phyloP scores from a whole-genome alignment of 805 yeast species.

The Ogataea populi-albae region DNA sequence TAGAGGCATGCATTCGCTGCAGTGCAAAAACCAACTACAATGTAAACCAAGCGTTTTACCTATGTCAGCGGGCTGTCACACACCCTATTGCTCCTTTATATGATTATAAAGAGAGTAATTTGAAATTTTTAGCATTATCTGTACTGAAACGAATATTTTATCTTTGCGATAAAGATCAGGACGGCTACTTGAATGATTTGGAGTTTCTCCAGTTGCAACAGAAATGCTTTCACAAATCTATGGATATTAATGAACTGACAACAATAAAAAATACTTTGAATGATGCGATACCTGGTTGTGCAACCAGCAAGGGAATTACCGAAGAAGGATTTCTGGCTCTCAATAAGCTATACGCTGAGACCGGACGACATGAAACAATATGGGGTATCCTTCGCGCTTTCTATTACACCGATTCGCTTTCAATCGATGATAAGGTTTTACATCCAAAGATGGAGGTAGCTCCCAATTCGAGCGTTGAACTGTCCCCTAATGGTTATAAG shows the following conservation, averaged over 20 bases:
- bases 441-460: slow-evolving; percentile 78
- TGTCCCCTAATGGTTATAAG: slow-evolving; percentile 88
- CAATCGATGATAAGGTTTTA: slow-evolving; percentile 75
- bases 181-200: slow-evolving; percentile 68
- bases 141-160: slow-evolving; percentile 83
- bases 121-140: slow-evolving; percentile 71
- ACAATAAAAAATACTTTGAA: slow-evolving; percentile 39
- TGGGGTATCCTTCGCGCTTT: slow-evolving; percentile 93
- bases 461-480: slow-evolving; percentile 74
- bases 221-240: slow-evolving; percentile 64
- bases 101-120: slow-evolving; percentile 82
- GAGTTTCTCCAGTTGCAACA: slow-evolving; percentile 71
- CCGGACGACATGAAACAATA: slow-evolving; percentile 92
- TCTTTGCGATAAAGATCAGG: slow-evolving; percentile 86
- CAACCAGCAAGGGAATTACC: slow-evolving; percentile 53
- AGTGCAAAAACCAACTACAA: slow-evolving; percentile 83
- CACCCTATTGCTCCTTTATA: slow-evolving; percentile 91
- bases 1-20: slow-evolving; percentile 86
- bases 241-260: slow-evolving; percentile 46
- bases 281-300: slow-evolving; percentile 27
- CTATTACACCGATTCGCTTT: slow-evolving; percentile 88
- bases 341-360: slow-evolving; percentile 80
- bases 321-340: slow-evolving; percentile 72
- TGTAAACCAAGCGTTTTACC: slow-evolving; percentile 86
- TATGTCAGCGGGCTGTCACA: slow-evolving; percentile 90